Conservation (phyloP, 1,284 basidiomycete genomes). For the Boletus semigastroideus region DNA sequence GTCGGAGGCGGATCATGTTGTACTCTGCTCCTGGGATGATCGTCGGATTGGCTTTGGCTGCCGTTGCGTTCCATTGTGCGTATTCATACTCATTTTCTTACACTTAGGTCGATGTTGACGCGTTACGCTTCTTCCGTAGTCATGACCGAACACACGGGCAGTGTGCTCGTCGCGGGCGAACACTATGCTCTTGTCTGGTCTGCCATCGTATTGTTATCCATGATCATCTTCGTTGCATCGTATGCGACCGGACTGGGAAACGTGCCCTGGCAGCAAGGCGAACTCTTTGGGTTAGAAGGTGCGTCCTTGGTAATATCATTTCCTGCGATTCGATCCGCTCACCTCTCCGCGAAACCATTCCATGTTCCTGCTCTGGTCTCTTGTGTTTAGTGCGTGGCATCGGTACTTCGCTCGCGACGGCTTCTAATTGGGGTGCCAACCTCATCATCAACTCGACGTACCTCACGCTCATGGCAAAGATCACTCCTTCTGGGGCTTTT, state of each 20-base stretch:
- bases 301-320: not conserved
- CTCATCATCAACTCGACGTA: conserved; percentile 79
- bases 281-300: conserved; percentile 77
- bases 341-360: not conserved
- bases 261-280: conserved; percentile 87
- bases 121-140: conserved; percentile 37
- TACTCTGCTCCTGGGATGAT: conserved; percentile 79
- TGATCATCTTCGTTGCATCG: conserved; percentile 82
- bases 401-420: conserved; percentile 77
- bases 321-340: not conserved
- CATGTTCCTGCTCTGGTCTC: not conserved
- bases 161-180: conserved; percentile 62
- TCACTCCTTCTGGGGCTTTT: conserved; percentile 78
- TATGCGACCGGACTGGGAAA: conserved; percentile 79
- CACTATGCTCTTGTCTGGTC: conserved; percentile 67
- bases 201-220: conserved; percentile 69
- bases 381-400: conserved; percentile 65
- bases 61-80: conserved; percentile 76
- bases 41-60: conserved; percentile 66
- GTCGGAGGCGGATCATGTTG: conserved; percentile 75
- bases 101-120: not conserved
- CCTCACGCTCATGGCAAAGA: conserved; percentile 73
- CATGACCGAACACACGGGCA: conserved; percentile 66
- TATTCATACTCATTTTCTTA: conserved; percentile 5
- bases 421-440: conserved; percentile 81